Conservation (phyloP, 768 basidiomycete species). For the Pilatotrama ljubarskyi region DNA sequence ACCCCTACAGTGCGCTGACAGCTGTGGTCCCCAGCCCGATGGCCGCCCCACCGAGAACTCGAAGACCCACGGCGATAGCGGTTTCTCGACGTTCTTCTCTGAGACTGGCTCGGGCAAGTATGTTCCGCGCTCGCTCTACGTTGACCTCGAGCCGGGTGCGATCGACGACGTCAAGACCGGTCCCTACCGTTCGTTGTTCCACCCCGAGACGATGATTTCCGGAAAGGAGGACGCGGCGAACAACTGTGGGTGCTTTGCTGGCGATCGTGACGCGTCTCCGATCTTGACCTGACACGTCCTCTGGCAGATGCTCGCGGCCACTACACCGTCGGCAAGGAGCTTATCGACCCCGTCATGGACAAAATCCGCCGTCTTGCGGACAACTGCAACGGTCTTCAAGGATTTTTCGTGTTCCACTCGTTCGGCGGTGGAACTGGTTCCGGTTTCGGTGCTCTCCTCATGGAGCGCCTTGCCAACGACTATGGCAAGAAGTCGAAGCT, state of each 20-base stretch:
- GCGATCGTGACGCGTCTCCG: neutral
- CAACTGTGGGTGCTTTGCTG: constrained; percentile 71
- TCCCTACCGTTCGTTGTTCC: constrained; percentile 90
- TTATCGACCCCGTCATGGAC: constrained; percentile 96
- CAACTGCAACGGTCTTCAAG: constrained; percentile 95
- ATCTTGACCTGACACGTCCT: constrained; percentile 15
- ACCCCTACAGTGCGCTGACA: neutral
- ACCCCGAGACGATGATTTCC: constrained; percentile 94
- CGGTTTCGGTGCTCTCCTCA: constrained; percentile 93
- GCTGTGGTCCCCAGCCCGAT: constrained; percentile 63
- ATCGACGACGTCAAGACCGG: constrained; percentile 95
- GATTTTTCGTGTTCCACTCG: constrained; percentile 99
- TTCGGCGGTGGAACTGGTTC: constrained; percentile 99
- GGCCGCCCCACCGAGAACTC: constrained; percentile 79
- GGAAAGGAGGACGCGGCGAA: constrained; percentile 99
- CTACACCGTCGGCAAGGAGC: constrained; percentile 98
- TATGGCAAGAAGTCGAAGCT: constrained; percentile 99
- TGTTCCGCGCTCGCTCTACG: constrained; percentile 95
- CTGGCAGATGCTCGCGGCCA: constrained; percentile 90
- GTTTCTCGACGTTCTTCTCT: constrained; percentile 98
- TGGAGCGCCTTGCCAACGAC: constrained; percentile 94
- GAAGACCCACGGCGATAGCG: constrained; percentile 54
- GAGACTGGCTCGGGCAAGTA: constrained; percentile 92
- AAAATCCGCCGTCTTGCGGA: constrained; percentile 93
- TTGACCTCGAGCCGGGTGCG: constrained; percentile 93